Evolutionary conservation across 1,139 yeast species (phyloP), one percentile per base, ranked within the genome.

Genomic region (Pichia sp.): DNA sequence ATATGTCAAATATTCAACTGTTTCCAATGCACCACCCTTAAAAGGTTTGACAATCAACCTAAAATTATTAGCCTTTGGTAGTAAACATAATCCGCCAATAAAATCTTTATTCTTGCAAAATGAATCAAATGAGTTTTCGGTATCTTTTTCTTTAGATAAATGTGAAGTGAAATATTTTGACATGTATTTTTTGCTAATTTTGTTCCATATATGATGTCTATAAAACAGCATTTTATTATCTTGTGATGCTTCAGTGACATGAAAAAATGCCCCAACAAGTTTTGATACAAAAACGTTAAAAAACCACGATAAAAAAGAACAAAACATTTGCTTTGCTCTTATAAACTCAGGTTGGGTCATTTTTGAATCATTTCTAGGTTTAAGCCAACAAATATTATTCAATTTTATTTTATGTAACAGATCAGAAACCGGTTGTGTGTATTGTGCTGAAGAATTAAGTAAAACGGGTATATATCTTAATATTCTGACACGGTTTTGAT

Each of bases 121-220:
- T 1, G 52, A 55, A 5, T 32, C 27, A 12, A 52, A 57, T 36
- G 58, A 47, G 51, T 70, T 66, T 3, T 29, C 12, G 24, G 57
- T 36, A 11, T 47, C 46, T 3, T 41, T 35, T 2, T 43, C 22
- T 29, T 54, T 58, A 1, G 46, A 52, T 53, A 76, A 59, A 56
- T 67, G 69, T 16, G 59, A 60, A 7, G 56, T 53, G 37, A 68
- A 61, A 56, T 79, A 82, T 7, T 54, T 53, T 2, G 63, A 57
- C 41, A 76, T 56, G 72, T 77, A 80, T 0, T 64, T 58, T 11
- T 58, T 56, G 0, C 79, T 66, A 7, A 80, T 59, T 13, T 49
- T 49, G 9, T 58, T 59, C 96, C 97, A 90, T 0, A 68, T 63
- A 26, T 67, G 69, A 45, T 81, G 89, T 15, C 83, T 74, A 58